Base-by-base conservation (phyloP, 768 basidiomycete genomes). In the Obba rivulosa region DNA sequence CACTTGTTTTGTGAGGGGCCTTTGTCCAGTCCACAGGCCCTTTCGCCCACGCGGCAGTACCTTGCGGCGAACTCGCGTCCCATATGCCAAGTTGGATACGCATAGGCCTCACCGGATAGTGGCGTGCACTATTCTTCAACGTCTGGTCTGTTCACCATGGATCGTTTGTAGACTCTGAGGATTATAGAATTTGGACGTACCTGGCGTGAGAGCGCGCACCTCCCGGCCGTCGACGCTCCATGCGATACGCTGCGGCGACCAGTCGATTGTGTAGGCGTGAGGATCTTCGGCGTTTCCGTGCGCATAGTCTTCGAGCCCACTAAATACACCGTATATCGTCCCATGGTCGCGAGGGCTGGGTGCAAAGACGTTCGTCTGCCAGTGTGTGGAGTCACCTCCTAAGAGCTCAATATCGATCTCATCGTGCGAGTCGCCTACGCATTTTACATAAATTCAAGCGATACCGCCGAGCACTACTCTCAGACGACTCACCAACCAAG, bases 1-100 rank as follows among this genome's bases (percentile, higher is more conserved):
- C 73, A 13, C 52, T 60, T 43, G 73, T 66, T 22, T 31, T 50
- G 3, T 41, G 39, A 0, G 71, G 71, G 10, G 64, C 62, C 1
- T 43, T 46, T 3, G 56, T 51, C 73, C 73, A 74, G 40, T 73
- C 54, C 24, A 75, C 66, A 13, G 73, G 74, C 21, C 74, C 74
- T 21, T 53, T 58, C 22, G 69, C 74, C 74, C 74, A 75, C 41
- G 61, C 62, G 7, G 69, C 60, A 4, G 74, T 76, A 1, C 73
- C 72, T 8, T 53, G 54, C 3, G 69, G 69, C 16, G 57, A 59
- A 43, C 71, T 73, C 4, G 71, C 71, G 49, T 75, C 73, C 72
- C 74, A 75, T 48, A 75, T 74, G 2, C 73, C 74, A 8, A 75
- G 56, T 46, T 73, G 72, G 0, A 74, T 42, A 8, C 72, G 70